Evolutionary conservation across 2,329 filamentous ascomycete genomes (phyloP), one percentile per base, ranked within the genome.

Genomic region (Juglanconis juglandina): DNA sequence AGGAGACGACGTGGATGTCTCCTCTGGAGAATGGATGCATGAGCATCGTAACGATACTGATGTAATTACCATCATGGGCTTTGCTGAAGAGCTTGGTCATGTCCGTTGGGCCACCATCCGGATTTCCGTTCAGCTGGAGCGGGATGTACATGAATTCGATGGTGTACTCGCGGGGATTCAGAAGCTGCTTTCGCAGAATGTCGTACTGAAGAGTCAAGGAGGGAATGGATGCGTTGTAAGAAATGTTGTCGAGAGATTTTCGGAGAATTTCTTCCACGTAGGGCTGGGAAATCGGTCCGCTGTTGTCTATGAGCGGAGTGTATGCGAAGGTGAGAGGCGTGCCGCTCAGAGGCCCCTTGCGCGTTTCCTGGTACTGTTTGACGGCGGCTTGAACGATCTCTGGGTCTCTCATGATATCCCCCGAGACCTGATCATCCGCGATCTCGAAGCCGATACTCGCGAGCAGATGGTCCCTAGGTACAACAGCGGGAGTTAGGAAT

Each of bases 1-100:
- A 53, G 2, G 75, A 76, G 7, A 69, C 70, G 58, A 86, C 81
- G 71, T 86, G 84, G 63, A 84, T 78, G 37, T 76, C 73, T 8
- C 84, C 84, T 0, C 83, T 77, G 2, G 80, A 83, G 65, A 81
- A 80, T 0, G 84, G 83, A 60, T 85, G 84, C 17, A 80, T 79
- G 24, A 83, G 82, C 66, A 82, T 84, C 1, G 77, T 76, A 59
- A 78, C 79, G 61, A 78, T 72, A n/a, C 80, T 79, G 52, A 83
- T 75, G 65, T 81, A 82, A 63, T 84, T 78, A 62, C 74, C 68
- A 1, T 71, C 70, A 3, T 66, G 68, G 44, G 70, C 68, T 4
- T 63, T 66, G 10, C 58, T 59, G 61, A 68, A 65, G 61, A 65
- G 65, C 52, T 68, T 65, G 7, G 63, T 64, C 57, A 68, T 61